Percentiles rank a stretch among this genome's conserved stretches.
These are phyloP conservation scores for Xylaria grammica DNA, from an alignment of 495 filamentous ascomycete genomes.

Conservation along the genomic window DNA sequence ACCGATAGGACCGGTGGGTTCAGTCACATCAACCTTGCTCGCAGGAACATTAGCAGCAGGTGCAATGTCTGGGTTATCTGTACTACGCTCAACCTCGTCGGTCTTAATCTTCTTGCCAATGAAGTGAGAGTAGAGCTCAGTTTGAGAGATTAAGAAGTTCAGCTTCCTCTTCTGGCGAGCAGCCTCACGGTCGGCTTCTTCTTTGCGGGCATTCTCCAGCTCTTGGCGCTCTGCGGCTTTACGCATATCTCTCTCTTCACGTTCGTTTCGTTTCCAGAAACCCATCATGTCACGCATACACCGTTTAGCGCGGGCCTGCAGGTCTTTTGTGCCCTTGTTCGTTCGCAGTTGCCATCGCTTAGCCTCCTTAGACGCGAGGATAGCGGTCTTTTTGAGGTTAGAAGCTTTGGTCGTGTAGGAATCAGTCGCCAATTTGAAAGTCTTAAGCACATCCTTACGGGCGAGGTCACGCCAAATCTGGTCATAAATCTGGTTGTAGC, in stretches of 20 bases:
- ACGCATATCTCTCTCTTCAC: conserved; percentile 92
- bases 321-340: conserved; percentile 98
- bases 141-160: conserved; percentile 99
- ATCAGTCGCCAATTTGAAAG: conserved; percentile 80
- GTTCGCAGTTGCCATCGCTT: conserved; percentile 95
- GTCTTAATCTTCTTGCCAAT: conserved; percentile 99
- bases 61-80: conserved; percentile 75
- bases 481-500: conserved; percentile 96
- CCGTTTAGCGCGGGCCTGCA: conserved; percentile 93
- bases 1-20: conserved; percentile 60
- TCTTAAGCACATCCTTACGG: conserved; percentile 90
- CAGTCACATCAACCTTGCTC: conserved; percentile 60
- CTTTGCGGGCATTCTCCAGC: conserved; percentile 93
- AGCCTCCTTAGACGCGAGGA: conserved; percentile 95
- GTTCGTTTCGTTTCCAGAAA: conserved; percentile 99
- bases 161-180: conserved; percentile 97
- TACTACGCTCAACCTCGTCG: conserved; percentile 84
- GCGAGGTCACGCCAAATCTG: conserved; percentile 98
- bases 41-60: conserved; percentile 51
- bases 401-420: conserved; percentile 84
- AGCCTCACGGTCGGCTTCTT: conserved; percentile 94
- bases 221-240: conserved; percentile 95
- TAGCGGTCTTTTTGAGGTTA: conserved; percentile 96
- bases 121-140: conserved; percentile 98
- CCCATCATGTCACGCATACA: conserved; percentile 99